Conservation (phyloP, 2,329 filamentous ascomycete species). For the Zymoseptoria passerinii region DNA sequence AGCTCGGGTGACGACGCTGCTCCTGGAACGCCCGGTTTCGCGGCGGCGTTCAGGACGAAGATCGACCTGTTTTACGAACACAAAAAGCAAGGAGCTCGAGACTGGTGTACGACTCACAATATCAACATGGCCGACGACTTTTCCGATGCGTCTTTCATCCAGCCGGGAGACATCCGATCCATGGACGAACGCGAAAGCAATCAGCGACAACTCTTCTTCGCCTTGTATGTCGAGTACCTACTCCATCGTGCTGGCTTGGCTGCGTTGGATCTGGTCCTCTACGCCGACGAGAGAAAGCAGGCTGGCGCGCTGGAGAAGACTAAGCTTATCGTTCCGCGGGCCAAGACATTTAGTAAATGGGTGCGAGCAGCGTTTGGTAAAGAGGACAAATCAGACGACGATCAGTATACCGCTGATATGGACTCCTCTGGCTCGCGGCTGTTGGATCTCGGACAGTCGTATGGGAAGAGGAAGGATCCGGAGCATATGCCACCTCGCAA, state of each 20-base stretch:
- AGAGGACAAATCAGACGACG: slow-evolving; percentile 47
- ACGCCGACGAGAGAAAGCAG: slow-evolving; percentile 55
- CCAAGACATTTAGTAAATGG: slow-evolving; percentile 59
- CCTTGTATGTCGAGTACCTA: slow-evolving; percentile 65
- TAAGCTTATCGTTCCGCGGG: slow-evolving; percentile 55
- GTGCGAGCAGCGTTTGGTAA: slow-evolving; percentile 45
- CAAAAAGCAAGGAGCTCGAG: slow-evolving; percentile 48
- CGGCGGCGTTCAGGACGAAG: slow-evolving; percentile 45
- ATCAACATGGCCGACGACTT: slow-evolving; percentile 44
- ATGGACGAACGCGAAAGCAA: slow-evolving; percentile 54
- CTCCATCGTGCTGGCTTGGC: slow-evolving; percentile 51
- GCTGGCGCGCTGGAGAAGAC: slow-evolving; percentile 58
- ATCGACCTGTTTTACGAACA: slow-evolving; percentile 48
- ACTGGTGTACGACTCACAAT: slow-evolving; percentile 40
- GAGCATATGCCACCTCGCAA: slow-evolving; percentile 62
- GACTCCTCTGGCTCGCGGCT: slow-evolving; percentile 43
- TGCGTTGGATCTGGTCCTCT: slow-evolving; percentile 57
- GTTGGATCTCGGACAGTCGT: slow-evolving; percentile 60
- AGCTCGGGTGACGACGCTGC: slow-evolving; percentile 38
- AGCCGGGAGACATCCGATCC: slow-evolving; percentile 41
- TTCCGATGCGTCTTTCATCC: slow-evolving; percentile 42
- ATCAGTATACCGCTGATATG: slow-evolving; percentile 51
- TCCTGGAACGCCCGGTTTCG: slow-evolving; percentile 54
- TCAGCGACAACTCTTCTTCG: slow-evolving; percentile 60
- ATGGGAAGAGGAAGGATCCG: slow-evolving; percentile 56